Evolutionary conservation across 2,329 filamentous ascomycete species (phyloP), one percentile per base, ranked within the genome.

Genomic region (Biscogniauxia sp.): DNA sequence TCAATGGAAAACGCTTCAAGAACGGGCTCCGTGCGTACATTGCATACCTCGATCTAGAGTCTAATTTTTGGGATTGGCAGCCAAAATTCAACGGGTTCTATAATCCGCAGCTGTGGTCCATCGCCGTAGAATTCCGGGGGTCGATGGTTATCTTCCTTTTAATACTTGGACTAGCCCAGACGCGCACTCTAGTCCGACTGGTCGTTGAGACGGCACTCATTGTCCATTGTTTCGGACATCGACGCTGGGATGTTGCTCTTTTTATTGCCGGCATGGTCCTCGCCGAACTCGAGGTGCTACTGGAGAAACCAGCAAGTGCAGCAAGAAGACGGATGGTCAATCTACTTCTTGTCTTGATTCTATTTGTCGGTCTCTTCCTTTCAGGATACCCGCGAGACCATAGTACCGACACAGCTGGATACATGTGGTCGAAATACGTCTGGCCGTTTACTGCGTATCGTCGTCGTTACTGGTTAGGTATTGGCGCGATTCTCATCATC

Each of bases 401-500:
- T 55, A 67, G 68, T 52, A 69, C 60, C 5, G 53, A 67, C 41
- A 71, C 70, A 15, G 67, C 67, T 1, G 69, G 69, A 1, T 72
- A 71, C 37, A 66, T 65, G 57, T 72, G 70, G 70, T 66, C 68
- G 5, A 62, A 68, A 55, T 60, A 70, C n/a, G 59, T 70, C 15
- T 72, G 70, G 70, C 69, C 70, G 2, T 69, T 66, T 32, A 68
- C 65, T 20, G 66, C 69, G 1, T 72, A 73, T 57, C 68, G 69
- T n/a, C 69, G 70, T 25, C 68, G 70, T 6, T 73, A 68, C 59
- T 73, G 70, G 70, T 53, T 72, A 15, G 69, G 68, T 5, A 53
- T 72, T 23, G 64, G 68, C 3, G 74, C 77, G 0, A 74, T 80
- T 15, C 57, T 82, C 5, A 75, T 74, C 8, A 67, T 76, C 54